Percentiles rank a stretch among this genome's conserved stretches.
These are phyloP conservation scores for Arthrobotrys musiformis DNA, from an alignment of 2,329 filamentous ascomycete genomes.

Conservation along the genomic window DNA sequence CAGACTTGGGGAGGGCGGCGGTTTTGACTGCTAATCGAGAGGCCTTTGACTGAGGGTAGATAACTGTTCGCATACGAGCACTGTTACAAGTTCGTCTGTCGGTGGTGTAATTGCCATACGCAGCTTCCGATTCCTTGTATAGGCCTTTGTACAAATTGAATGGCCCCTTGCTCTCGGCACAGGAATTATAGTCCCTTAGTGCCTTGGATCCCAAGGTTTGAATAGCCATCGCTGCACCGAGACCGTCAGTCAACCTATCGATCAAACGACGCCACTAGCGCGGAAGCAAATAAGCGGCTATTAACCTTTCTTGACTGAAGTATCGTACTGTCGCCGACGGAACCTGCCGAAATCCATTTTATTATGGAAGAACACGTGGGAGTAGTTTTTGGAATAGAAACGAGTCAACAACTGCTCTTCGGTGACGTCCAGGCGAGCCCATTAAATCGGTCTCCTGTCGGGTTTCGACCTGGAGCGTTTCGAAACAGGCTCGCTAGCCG, in stretches of 20 bases:
- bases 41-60: no score
- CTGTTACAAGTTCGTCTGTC: no score
- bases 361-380: not conserved
- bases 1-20: no score
- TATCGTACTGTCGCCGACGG: not conserved
- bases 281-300: no score
- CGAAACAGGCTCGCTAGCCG: not conserved
- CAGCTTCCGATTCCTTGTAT: not conserved
- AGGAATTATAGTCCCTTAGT: not conserved
- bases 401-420: not conserved
- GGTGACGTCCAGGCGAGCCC: not conserved
- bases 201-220: not conserved
- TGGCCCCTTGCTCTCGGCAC: not conserved
- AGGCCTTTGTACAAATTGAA: not conserved
- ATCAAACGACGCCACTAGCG: no score
- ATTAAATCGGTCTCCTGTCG: not conserved
- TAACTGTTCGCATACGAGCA: no score
- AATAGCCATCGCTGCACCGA: not conserved
- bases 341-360: not conserved
- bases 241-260: not conserved
- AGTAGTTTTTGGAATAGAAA: not conserved
- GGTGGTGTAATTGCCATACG: no score
- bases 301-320: not conserved
- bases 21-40: no score
- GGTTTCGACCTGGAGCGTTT: not conserved